Percentiles rank a stretch among this genome's conserved stretches.
Conservation (phyloP, 2,329 filamentous ascomycete species). For the Fusarium redolens region DNA sequence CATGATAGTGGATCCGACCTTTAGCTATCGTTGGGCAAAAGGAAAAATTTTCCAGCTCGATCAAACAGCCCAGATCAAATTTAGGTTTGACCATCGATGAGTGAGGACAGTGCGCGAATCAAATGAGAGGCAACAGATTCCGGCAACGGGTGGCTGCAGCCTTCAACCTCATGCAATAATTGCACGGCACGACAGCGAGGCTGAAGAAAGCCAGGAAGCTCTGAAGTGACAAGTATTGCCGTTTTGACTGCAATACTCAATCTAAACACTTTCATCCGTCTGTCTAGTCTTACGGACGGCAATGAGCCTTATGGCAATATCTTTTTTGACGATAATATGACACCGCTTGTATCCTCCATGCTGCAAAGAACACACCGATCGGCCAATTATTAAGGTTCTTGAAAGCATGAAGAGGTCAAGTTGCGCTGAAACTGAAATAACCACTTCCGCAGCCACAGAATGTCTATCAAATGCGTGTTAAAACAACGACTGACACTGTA, state of each 20-base stretch:
- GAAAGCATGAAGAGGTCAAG: conserved; percentile 1
- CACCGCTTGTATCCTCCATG: background rate
- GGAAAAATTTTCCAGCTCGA: conserved; percentile 32
- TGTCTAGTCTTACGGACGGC: background rate
- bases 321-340: background rate
- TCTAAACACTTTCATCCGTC: background rate
- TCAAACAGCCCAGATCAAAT: background rate
- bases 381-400: background rate
- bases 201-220: conserved; percentile 1
- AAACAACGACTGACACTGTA: conserved; percentile 18
- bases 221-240: conserved; percentile 23
- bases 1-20: conserved; percentile 32
- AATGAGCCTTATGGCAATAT: background rate
- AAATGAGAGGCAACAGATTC: background rate
- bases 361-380: background rate
- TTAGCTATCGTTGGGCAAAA: conserved; percentile 13
- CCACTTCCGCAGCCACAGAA: background rate
- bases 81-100: conserved; percentile 8
- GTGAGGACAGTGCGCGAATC: conserved; percentile 33
- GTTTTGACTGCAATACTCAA: conserved; percentile 12
- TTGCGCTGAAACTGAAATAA: background rate
- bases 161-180: background rate
- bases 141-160: conserved; percentile 16
- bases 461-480: conserved; percentile 15
- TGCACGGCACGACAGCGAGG: background rate